Conservation (phyloP, 306 rosid species). For the Malus sieversii region DNA sequence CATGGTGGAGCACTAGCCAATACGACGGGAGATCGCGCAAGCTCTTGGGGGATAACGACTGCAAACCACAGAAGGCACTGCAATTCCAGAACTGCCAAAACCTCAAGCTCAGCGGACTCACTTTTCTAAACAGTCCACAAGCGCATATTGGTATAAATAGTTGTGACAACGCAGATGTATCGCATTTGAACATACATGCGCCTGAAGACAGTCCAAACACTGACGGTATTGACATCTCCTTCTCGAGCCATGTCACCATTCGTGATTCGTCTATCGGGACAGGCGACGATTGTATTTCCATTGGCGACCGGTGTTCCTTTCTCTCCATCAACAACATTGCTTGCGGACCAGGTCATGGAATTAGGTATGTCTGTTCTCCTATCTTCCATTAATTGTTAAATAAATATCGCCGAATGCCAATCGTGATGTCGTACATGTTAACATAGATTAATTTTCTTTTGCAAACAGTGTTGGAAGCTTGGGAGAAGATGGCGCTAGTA, state of each 20-base stretch:
- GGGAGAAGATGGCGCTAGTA: background rate
- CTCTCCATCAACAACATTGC: background rate
- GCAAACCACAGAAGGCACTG: background rate
- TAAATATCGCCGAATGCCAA: no score
- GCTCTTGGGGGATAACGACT: background rate
- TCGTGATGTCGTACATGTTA: background rate
- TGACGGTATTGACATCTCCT: constrained; percentile 4
- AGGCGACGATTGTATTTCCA: constrained; percentile 18
- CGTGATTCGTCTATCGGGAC: background rate
- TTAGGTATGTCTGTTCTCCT: background rate
- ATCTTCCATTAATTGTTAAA: no score
- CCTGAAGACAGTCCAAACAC: constrained; percentile 11
- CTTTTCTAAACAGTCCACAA: background rate
- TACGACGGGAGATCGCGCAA: background rate
- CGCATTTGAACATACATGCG: background rate
- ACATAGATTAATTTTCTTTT: background rate
- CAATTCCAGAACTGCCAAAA: background rate
- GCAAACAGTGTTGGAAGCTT: constrained; percentile 11
- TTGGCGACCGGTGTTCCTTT: constrained; percentile 2
- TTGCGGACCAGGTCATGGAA: constrained; percentile 23
- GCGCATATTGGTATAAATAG: background rate
- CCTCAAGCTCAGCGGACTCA: background rate
- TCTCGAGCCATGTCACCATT: background rate
- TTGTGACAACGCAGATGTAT: background rate
- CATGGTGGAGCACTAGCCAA: background rate